Evolutionary conservation across 2,329 filamentous ascomycete species (phyloP).

Genomic region (Neurospora crassa): DNA sequence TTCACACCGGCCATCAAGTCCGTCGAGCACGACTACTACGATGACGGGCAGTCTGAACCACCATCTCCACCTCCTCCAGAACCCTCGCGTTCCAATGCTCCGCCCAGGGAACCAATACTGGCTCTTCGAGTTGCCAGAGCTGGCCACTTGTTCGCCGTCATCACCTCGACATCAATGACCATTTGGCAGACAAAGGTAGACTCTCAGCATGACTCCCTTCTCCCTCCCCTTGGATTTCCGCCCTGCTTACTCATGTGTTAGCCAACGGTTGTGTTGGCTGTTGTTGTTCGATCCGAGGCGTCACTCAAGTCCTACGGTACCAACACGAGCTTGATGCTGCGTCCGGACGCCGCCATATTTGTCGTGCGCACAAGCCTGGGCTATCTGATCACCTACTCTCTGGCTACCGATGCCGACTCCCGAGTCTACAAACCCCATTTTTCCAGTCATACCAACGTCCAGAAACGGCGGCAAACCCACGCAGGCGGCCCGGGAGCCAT

Average conservation of each 20-base stretch:
- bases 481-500: slow-evolving; percentile 45
- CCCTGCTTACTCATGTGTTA: slow-evolving; percentile 26
- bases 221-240: slow-evolving; percentile 4
- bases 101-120: slow-evolving; percentile 54
- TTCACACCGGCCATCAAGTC: slow-evolving; percentile 48
- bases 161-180: slow-evolving; percentile 77
- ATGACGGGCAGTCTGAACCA: slow-evolving; percentile 22
- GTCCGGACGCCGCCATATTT: slow-evolving; percentile 85
- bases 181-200: slow-evolving; percentile 90
- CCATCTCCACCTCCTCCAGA: slow-evolving; percentile 19
- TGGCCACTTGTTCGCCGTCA: slow-evolving; percentile 76
- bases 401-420: slow-evolving; percentile 74
- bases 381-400: slow-evolving; percentile 88
- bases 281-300: slow-evolving; percentile 69
- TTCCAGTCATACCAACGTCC: slow-evolving; percentile 53
- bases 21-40: slow-evolving; percentile 43
- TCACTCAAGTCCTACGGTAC: slow-evolving; percentile 77
- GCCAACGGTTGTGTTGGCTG: slow-evolving; percentile 82
- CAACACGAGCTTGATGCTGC: slow-evolving; percentile 75
- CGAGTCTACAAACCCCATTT: slow-evolving; percentile 81
- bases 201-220: background rate
- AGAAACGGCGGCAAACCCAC: slow-evolving; percentile 52
- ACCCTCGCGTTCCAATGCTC: slow-evolving; percentile 27
- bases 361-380: slow-evolving; percentile 80
- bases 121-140: slow-evolving; percentile 68